These are phyloP conservation scores for Phytophthora sansomeana DNA, from an alignment of 352 stramenopile species.

Conservation along the genomic window DNA sequence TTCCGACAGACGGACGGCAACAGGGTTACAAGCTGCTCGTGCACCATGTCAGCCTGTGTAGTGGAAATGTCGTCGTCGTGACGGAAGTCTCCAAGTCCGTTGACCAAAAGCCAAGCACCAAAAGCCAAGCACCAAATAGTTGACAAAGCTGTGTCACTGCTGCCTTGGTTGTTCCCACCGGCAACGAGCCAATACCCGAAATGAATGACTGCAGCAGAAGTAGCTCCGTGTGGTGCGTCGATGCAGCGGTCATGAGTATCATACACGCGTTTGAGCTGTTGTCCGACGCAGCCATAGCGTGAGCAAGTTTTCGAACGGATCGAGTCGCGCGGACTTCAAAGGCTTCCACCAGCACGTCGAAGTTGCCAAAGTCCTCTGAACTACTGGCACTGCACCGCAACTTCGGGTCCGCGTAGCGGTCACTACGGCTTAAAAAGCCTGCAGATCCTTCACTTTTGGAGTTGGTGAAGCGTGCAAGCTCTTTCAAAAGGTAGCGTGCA, in stretches of 20 bases:
- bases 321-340: constrained; percentile 49
- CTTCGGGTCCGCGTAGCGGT: constrained; percentile 39
- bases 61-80: constrained; percentile 57
- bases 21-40: constrained; percentile 37
- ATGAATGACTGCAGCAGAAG: constrained; percentile 50
- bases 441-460: constrained; percentile 5
- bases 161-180: constrained; percentile 31
- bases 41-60: constrained; percentile 39
- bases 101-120: constrained; percentile 45
- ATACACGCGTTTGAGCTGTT: constrained; percentile 52
- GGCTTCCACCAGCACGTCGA: constrained; percentile 38
- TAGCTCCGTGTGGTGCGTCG: constrained; percentile 49
- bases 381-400: constrained; percentile 40
- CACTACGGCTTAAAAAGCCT: constrained; percentile 39
- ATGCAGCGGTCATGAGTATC: constrained; percentile 55
- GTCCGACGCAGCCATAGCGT: constrained; percentile 42
- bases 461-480: constrained; percentile 8
- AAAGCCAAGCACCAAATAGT: too few relatives aligned
- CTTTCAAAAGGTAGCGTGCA: constrained; percentile 55
- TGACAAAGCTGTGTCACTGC: constrained; percentile 43
- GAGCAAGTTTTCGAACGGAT: constrained; percentile 40
- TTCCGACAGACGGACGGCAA: constrained; percentile 49
- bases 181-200: constrained; percentile 32
- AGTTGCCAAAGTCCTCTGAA: constrained; percentile 40
- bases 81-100: constrained; percentile 56